These are phyloP conservation scores for Bryum argenteum DNA, from an alignment of 225 moss, liverwort and hornwort genomes.

Conservation along the genomic window DNA sequence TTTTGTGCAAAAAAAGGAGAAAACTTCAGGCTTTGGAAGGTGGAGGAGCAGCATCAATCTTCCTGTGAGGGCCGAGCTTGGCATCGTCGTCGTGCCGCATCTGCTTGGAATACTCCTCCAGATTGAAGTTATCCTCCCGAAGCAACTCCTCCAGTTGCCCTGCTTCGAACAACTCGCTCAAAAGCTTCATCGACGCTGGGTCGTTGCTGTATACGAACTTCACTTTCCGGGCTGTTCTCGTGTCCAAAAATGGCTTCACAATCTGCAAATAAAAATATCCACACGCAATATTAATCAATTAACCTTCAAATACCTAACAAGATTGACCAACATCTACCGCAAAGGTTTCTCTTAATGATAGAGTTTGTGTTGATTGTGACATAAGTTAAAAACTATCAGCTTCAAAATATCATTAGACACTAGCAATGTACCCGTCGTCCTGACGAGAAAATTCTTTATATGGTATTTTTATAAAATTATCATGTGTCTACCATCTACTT, in stretches of 20 bases:
- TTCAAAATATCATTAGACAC: no score
- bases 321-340: no score
- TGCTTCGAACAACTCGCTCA: conserved; percentile 45
- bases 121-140: conserved; percentile 46
- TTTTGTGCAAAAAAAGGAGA: no score
- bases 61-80: conserved; percentile 37
- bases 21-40: no score
- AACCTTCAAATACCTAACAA: no score
- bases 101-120: conserved; percentile 40
- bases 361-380: no score
- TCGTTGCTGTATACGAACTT: conserved; percentile 63
- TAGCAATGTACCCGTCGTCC: no score
- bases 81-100: conserved; percentile 62
- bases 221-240: conserved; percentile 51
- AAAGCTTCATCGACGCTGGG: conserved; percentile 38
- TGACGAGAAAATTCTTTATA: no score
- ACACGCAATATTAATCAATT: neutral
- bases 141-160: conserved; percentile 46
- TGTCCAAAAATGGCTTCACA: conserved; percentile 59
- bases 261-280: conserved; percentile 37
- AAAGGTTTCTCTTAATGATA: no score
- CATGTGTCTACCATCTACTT: no score
- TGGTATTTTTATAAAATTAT: no score
- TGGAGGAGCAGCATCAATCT: neutral
- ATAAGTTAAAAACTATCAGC: no score